Evolutionary conservation across 2,329 filamentous ascomycete genomes (phyloP).

Genomic region (Delphinella strobiligena): DNA sequence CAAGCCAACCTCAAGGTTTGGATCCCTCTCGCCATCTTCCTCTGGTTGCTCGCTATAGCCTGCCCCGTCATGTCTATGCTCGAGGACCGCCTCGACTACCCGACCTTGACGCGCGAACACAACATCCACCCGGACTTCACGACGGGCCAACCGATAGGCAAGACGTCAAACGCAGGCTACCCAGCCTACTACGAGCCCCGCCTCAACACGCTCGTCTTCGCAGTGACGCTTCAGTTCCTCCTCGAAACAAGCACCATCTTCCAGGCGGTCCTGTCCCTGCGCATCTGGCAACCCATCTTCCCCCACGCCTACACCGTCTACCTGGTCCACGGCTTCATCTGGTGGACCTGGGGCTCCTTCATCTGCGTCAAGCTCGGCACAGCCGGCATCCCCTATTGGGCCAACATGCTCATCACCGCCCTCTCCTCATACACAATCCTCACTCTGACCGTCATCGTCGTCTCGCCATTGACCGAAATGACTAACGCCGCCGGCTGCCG

Average conservation of each 20-base stretch:
- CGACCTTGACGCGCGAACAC: constrained; percentile 28
- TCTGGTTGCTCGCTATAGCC: constrained; percentile 5
- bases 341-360: constrained; percentile 31
- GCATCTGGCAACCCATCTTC: constrained; percentile 29
- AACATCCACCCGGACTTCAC: constrained; percentile 30
- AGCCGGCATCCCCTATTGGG: constrained; percentile 20
- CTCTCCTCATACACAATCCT: constrained; percentile 24
- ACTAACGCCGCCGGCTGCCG: constrained; percentile 4
- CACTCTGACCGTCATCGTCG: neutral
- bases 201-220: constrained; percentile 31
- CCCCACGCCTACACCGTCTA: constrained; percentile 40
- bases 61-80: constrained; percentile 25
- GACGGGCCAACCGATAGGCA: constrained; percentile 25
- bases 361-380: constrained; percentile 23
- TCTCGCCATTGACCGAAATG: constrained; percentile 6
- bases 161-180: constrained; percentile 25
- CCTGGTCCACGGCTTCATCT: constrained; percentile 34
- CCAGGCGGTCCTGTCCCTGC: constrained; percentile 30
- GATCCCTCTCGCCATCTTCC: constrained; percentile 25
- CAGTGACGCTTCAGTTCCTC: constrained; percentile 21
- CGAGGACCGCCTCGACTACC: constrained; percentile 24
- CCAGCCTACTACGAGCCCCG: constrained; percentile 33
- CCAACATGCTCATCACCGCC: constrained; percentile 23
- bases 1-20: constrained; percentile 22
- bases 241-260: constrained; percentile 25